phyloP scores from a whole-genome alignment of 2,329 filamentous ascomycete species.

The Dichotomopilus funicola region DNA sequence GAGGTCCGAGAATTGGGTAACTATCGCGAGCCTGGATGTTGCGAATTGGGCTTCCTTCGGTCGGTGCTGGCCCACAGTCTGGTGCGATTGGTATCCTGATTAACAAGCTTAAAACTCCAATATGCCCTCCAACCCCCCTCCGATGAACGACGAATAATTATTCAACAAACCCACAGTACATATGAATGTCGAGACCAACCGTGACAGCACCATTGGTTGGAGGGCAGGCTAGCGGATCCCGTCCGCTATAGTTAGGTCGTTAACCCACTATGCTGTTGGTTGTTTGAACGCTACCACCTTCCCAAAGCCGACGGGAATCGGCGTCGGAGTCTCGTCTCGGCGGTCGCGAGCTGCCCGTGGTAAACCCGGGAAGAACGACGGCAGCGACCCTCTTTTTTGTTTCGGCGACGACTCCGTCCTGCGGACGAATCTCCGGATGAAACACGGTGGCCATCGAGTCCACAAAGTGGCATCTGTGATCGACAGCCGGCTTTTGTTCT shows the following conservation, averaged over 20 bases:
- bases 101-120: no score
- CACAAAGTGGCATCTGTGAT: not conserved
- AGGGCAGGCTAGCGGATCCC: not conserved
- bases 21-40: no score
- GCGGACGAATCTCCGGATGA: not conserved
- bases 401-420: not conserved
- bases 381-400: not conserved
- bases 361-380: conserved; percentile 2
- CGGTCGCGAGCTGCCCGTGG: not conserved
- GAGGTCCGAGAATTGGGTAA: no score
- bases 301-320: not conserved
- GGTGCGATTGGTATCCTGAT: no score
- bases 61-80: no score
- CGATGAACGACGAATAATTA: no score
- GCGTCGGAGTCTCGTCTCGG: not conserved
- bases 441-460: not conserved
- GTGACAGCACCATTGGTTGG: no score
- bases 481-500: not conserved
- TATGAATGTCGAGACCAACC: no score
- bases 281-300: conserved; percentile 1
- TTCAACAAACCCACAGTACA: no score
- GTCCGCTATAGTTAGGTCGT: not conserved
- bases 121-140: no score
- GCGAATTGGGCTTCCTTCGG: no score
- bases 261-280: not conserved